Conservation (phyloP, 352 stramenopile species). For the Phytophthora ramorum region DNA sequence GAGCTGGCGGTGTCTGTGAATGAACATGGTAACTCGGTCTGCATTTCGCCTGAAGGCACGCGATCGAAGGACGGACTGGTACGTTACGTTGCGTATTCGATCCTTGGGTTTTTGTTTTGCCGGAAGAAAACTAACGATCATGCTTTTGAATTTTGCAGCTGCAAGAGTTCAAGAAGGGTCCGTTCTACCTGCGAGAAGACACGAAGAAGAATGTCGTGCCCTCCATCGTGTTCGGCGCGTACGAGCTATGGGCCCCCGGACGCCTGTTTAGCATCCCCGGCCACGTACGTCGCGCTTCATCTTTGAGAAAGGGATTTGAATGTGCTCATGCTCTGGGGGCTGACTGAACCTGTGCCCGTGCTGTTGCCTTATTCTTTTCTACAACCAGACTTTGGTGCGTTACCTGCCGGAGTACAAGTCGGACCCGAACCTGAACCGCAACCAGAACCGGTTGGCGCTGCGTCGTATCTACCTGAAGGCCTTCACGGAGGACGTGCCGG, state of each 20-base stretch:
- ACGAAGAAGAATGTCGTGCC: conserved; percentile 86
- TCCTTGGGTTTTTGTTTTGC: background rate
- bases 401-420: conserved; percentile 78
- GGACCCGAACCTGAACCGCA: conserved; percentile 75
- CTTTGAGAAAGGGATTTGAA: conserved; percentile 8
- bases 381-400: conserved; percentile 66
- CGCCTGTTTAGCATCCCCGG: conserved; percentile 77
- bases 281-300: conserved; percentile 44
- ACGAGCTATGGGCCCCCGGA: conserved; percentile 81
- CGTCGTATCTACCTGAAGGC: conserved; percentile 82
- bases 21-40: conserved; percentile 75
- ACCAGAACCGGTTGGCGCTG: conserved; percentile 82
- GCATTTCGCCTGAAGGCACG: conserved; percentile 86
- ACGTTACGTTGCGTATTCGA: background rate
- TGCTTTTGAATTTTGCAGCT: conserved; percentile 45
- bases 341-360: background rate
- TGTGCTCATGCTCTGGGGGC: conserved; percentile 41
- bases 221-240: conserved; percentile 80
- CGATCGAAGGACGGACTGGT: conserved; percentile 84
- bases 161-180: conserved; percentile 89
- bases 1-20: conserved; percentile 75
- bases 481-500: conserved; percentile 74
- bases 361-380: conserved; percentile 5
- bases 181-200: conserved; percentile 86
- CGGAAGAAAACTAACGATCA: background rate